Evolutionary conservation across 2,329 filamentous ascomycete species (phyloP), one percentile per base, ranked within the genome.

Genomic region (Raffaelea albimanens): DNA sequence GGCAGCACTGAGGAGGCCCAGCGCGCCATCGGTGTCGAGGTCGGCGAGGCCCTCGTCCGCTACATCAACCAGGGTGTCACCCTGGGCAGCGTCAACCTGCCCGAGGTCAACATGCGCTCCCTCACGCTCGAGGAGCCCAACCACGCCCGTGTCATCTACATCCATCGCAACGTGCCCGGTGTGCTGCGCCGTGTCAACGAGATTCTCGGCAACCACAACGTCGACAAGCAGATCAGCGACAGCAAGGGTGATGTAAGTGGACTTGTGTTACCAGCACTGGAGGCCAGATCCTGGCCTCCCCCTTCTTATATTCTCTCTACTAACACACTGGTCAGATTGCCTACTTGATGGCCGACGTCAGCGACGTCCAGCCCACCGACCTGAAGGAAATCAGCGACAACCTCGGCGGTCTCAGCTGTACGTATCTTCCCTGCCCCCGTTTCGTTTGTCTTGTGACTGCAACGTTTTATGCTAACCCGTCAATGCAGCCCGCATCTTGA

Each of bases 181-280:
- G 93, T 98, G 53, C 73, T 98, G 65, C 80, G 89, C 61, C 87
- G 84, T 71, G 93, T 98, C 56, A 98, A 98, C 73, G 87, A 93
- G 60, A 88, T 97, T 53, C 76, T 98, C 43, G 87, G 85, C 40
- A 83, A 94, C 60, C 90, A 98, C 73, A 98, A 98, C 65, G 90
- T 98, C 57, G 91, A 96, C 71, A 97, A 97, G 75, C 93, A 98
- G 69, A 97, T 94, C 72, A 93, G 87, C 44, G 93, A 97, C 65
- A 95, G 86, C 68, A 85, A 84, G 70, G 91, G 89, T 57, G 91
- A 97, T 75, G 77, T 93, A 39, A 8, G 54, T 48, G 13, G 36
- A 16, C 21, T 33, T 7, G n/a, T n/a, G n/a, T n/a, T n/a, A n/a
- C n/a, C n/a, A n/a, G n/a, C n/a, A n/a, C n/a, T n/a, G n/a, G n/a